These are phyloP conservation scores for Fusarium nurragi DNA, from an alignment of 2,329 filamentous ascomycete genomes.

Conservation along the genomic window DNA sequence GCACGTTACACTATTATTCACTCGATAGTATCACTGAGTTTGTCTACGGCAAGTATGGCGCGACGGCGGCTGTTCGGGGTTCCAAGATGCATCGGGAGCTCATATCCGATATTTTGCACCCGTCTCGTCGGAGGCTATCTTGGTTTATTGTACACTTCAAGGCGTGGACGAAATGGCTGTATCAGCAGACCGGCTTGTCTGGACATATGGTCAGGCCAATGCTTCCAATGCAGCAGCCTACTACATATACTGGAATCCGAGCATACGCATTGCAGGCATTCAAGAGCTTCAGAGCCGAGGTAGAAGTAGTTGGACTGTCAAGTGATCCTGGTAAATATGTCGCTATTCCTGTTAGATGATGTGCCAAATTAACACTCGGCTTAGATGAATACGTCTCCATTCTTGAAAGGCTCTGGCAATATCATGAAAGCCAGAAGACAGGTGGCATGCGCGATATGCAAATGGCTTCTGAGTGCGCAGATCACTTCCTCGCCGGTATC, in stretches of 20 bases:
- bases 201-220: neutral
- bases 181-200: slow-evolving; percentile 11
- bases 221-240: slow-evolving; percentile 35
- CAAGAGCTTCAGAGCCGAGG: slow-evolving; percentile 13
- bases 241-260: slow-evolving; percentile 31
- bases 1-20: slow-evolving; percentile 30
- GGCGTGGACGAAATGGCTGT: slow-evolving; percentile 26
- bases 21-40: slow-evolving; percentile 32
- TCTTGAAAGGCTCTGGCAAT: slow-evolving; percentile 51
- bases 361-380: neutral
- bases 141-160: slow-evolving; percentile 28
- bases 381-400: slow-evolving; percentile 45
- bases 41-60: slow-evolving; percentile 28
- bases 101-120: slow-evolving; percentile 33
- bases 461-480: slow-evolving; percentile 62
- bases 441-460: slow-evolving; percentile 53
- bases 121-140: slow-evolving; percentile 25
- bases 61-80: slow-evolving; percentile 24
- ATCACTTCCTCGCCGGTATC: slow-evolving; percentile 63
- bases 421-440: slow-evolving; percentile 43
- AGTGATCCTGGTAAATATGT: neutral
- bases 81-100: slow-evolving; percentile 12
- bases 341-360: rapidly evolving
- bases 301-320: neutral
- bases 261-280: slow-evolving; percentile 23